These are phyloP conservation scores for Aeminium ludgeri DNA, from an alignment of 495 filamentous ascomycete species.

Conservation along the genomic window DNA sequence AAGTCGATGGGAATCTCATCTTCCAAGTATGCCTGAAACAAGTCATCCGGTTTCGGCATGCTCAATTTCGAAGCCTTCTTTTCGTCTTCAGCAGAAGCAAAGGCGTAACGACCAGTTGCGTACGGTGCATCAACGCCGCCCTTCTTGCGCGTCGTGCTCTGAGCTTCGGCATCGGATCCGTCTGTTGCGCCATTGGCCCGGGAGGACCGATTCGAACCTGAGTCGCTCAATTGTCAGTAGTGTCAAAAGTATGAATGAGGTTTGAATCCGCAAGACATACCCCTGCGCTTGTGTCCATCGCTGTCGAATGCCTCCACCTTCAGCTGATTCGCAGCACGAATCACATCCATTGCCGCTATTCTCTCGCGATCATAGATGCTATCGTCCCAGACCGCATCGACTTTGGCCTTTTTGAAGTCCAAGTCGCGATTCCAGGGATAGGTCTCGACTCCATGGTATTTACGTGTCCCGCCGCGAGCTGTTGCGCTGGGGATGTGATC, in stretches of 20 bases:
- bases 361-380: constrained; percentile 4
- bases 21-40: neutral
- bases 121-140: constrained; percentile 7
- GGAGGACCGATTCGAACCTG: neutral
- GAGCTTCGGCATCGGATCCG: neutral
- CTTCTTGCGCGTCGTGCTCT: neutral
- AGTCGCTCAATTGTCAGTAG: no score
- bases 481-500: neutral
- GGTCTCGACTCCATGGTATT: constrained; percentile 5
- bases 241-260: neutral
- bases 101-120: constrained; percentile 9
- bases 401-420: constrained; percentile 5
- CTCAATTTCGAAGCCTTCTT: neutral
- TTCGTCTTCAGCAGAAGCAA: constrained; percentile 2
- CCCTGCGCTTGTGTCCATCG: neutral
- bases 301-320: constrained; percentile 3
- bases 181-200: neutral
- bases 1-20: neutral
- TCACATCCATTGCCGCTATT: constrained; percentile 2
- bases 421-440: constrained; percentile 14
- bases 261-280: neutral
- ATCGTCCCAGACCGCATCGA: constrained; percentile 5
- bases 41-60: constrained; percentile 1
- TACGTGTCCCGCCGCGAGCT: constrained; percentile 1
- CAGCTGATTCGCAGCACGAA: constrained; percentile 3